Evolutionary conservation across 2,329 filamentous ascomycete species (phyloP), one percentile per base, ranked within the genome.

Genomic region (Fusarium ramigenum): DNA sequence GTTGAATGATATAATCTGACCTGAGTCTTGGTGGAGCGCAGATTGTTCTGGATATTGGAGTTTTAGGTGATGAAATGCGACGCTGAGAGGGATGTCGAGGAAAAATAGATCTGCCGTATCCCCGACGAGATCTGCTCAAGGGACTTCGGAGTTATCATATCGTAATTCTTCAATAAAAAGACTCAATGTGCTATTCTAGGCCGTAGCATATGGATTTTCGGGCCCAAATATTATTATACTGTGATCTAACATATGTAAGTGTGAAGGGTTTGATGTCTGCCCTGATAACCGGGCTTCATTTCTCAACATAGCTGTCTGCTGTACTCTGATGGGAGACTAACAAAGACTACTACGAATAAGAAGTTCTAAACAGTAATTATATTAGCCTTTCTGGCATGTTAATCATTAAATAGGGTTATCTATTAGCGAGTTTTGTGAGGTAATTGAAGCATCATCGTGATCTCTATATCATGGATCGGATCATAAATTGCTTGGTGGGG

Each of bases 41-140:
- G 28, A 34, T 16, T 42, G 47, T 47, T 54, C 60, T 59, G 66
- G 61, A 40, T 63, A 71, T 75, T 65, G 43, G 63, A 56, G 25
- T 50, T 62, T 61, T 60, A 44, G 54, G 52, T 19, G 61, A 49
- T 30, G 40, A 52, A 54, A 69, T 66, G 69, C 68, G 69, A 47
- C 30, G 37, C 34, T 28, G 23, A 21, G 36, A 42, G 32, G 28
- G 50, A 58, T 59, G 56, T 16, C 32, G 63, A 73, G 78, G 77
- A 50, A 69, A 73, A 80, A 79, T 70, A 72, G 75, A 76, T 76
- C 62, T 63, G 69, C 79, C 79, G 78, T 64, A 54, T 53, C 56
- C 54, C 72, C 74, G 76, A 54, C 43, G 10, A 56, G 59, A 60
- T 52, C 32, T 25, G n/a, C 11, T 8, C 62, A 23, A 16, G 47